These are phyloP conservation scores for Veloboletus limbatus DNA, from an alignment of 1,284 basidiomycete species.

Conservation along the genomic window DNA sequence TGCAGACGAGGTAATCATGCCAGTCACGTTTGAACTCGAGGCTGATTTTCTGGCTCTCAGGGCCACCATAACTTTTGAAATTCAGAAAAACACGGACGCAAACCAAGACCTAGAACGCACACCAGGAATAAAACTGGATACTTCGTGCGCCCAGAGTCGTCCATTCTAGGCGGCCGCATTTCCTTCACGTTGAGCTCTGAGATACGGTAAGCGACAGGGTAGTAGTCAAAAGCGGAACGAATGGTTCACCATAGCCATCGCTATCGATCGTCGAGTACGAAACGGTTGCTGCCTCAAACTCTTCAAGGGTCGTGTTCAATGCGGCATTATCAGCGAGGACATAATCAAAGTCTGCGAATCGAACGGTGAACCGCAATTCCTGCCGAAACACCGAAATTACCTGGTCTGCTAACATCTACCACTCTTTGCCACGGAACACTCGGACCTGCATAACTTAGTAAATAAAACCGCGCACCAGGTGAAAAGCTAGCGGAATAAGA, in stretches of 20 bases:
- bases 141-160: conserved; percentile 86
- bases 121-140: conserved; percentile 92
- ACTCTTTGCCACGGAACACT: conserved; percentile 86
- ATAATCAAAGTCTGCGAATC: conserved; percentile 51
- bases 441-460: conserved; percentile 80
- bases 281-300: conserved; percentile 74
- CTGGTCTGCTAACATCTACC: conserved; percentile 56
- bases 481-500: conserved; percentile 77
- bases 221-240: conserved; percentile 14
- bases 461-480: conserved; percentile 80
- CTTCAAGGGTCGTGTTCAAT: conserved; percentile 67
- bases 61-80: conserved; percentile 79
- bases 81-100: conserved; percentile 3
- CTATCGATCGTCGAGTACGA: conserved; percentile 69
- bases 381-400: conserved; percentile 39
- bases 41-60: conserved; percentile 77
- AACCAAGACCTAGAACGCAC: conserved; percentile 34
- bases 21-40: conserved; percentile 72
- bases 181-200: conserved; percentile 85
- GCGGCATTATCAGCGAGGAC: conserved; percentile 71
- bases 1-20: conserved; percentile 84
- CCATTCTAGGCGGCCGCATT: conserved; percentile 88
- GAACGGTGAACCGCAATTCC: conserved; percentile 7
- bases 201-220: conserved; percentile 19
- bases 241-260: conserved; percentile 73